Conservation (phyloP, 2,329 filamentous ascomycete genomes). For the Xylaria sp. region DNA sequence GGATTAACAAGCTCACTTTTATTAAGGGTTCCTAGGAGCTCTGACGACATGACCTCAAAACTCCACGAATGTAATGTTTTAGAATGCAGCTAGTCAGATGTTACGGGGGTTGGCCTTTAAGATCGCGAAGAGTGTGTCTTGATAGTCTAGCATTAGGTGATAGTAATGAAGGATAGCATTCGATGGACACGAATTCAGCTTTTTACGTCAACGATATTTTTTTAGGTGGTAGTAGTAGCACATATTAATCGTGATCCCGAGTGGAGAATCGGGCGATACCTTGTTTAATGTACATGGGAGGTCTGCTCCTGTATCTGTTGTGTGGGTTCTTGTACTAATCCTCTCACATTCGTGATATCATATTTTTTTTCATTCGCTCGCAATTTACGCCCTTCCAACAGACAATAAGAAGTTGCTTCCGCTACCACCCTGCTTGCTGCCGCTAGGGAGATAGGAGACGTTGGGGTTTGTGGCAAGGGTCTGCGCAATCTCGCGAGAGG, state of each 20-base stretch:
- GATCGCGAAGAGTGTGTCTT: not conserved
- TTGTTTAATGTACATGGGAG: slow-evolving; percentile 44
- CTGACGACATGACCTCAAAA: not conserved
- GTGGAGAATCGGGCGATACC: slow-evolving; percentile 48
- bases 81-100: not conserved
- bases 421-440: slow-evolving; percentile 69
- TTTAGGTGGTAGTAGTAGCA: slow-evolving; percentile 43
- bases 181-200: not conserved
- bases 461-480: slow-evolving; percentile 92
- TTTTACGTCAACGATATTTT: slow-evolving; percentile 23
- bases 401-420: slow-evolving; percentile 61
- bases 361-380: slow-evolving; percentile 24
- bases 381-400: slow-evolving; percentile 56
- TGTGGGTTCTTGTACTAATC: slow-evolving; percentile 8
- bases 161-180: not conserved
- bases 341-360: not conserved
- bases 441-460: slow-evolving; percentile 90
- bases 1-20: not conserved
- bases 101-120: not conserved
- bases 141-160: not conserved
- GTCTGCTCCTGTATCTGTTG: slow-evolving; percentile 2
- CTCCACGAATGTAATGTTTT: not conserved
- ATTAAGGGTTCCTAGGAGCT: not conserved
- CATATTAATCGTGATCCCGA: slow-evolving; percentile 48
- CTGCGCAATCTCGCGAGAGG: slow-evolving; percentile 92